Base-by-base conservation (phyloP, 1,284 basidiomycete species). In the Ceratobasidium sp. region DNA sequence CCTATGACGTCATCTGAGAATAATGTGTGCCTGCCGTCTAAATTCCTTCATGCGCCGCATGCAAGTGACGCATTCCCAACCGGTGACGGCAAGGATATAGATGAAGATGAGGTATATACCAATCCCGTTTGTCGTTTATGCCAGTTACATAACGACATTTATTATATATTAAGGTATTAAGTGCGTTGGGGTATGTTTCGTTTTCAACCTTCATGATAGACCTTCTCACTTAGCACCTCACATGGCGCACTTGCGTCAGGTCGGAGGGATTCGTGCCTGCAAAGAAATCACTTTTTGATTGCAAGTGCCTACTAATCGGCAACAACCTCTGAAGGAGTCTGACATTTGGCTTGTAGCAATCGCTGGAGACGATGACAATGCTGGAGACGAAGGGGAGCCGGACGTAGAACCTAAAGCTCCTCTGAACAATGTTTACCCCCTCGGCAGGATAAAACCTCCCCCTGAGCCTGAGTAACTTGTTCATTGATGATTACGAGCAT, bases 11-110 rank as follows among this genome's bases (percentile, higher is more conserved):
- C 39, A 29, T 9, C n/a, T 16, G 31, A 49, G n/a, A 39, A 41
- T 4, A 39, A 24, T 24, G 16, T 14, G 14, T 53, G 27, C 48
- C 4, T 29, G 24, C 64, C 64, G 1, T 46, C 46, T 11, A 66
- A 66, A 39, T 66, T 54, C n/a, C 65, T 51, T 27, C 65, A 68
- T 29, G 19, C 19, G 16, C 4, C 13, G 37, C 39, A 39, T n/a
- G 46, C 2, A 16, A 37, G 53, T 19, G 29, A 68, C 29, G 39
- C 24, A 7, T 31, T 34, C 9, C 29, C 31, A 14, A 41, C 19
- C 9, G 27, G 46, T 16, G 29, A 66, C 14, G 64, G 6, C 7
- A 22, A 51, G n/a, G 27, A 34, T 37, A 27, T 6, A 5, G 39
- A 19, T 37, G 41, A 66, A 37, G 48, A 49, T 19, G 29, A 66